Base-by-base conservation (phyloP, 441 rosid species). In the Breynia disticha region DNA sequence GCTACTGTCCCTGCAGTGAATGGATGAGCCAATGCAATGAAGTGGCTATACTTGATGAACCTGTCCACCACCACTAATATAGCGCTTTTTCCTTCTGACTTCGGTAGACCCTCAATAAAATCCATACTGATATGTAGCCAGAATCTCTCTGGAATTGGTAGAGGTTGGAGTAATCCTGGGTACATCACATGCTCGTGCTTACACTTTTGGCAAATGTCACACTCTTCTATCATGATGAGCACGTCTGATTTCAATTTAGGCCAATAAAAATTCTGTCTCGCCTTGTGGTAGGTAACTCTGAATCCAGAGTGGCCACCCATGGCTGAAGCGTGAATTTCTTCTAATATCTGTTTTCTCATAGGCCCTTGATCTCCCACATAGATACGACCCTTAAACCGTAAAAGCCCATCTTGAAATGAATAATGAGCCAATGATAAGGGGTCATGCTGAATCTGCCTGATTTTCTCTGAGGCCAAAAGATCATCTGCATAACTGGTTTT, bases 41-140 rank as follows among this genome's bases (percentile, higher is more conserved):
- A 55, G 14, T 55, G 48, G 0, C 16, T 22, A 16, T 55, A 55
- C 16, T 55, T 55, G 0, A 19, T 39, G 6, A 39, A 43, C 16
- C 58, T 18, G 18, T 55, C 58, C 8, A 55, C 37, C 2, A 55
- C 48, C 12, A 55, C 58, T 7, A 55, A 20, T 9, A 55, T 55
- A 4, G 24, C 11, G 1, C 42, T 24, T 14, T 19, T 55, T 6
- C 21, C 48, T 4, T 19, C 15, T 11, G 48, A 39, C 20, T n/a
- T 16, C 11, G 58, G 48, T 4, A 55, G 15, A 1, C 51, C 60
- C 0, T 55, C 58, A 16, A 55, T 19, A 16, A 55, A 55, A 41
- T 41, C 58, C 22, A 55, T 4, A 1, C 28, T 16, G 10, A 41
- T 16, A 18, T n/a, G 11, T 5, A 41, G 2, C 48, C 58, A 55